These are phyloP conservation scores for Funneliformis caledonium DNA, from an alignment of 371 early-diverging fungal genomes.

Conservation along the genomic window DNA sequence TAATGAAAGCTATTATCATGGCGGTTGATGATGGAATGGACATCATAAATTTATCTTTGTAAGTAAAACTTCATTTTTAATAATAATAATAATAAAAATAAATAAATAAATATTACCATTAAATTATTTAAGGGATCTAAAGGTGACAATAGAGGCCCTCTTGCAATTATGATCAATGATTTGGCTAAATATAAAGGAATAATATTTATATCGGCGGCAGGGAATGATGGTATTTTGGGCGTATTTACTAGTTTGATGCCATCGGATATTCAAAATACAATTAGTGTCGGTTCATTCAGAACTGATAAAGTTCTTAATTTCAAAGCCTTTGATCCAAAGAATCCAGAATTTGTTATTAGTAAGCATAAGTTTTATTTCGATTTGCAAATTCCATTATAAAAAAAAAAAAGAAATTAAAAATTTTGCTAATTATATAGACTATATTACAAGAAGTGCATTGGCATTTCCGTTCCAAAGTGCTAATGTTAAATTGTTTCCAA, in stretches of 20 bases:
- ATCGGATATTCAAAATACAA: slow-evolving; percentile 60
- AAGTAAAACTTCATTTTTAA: slow-evolving; percentile 37
- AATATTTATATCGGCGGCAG: slow-evolving; percentile 62
- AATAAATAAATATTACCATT: no score
- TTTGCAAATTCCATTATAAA: no score
- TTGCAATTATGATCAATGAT: slow-evolving; percentile 49
- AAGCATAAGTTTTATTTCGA: not conserved
- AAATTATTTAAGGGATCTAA: slow-evolving; percentile 36
- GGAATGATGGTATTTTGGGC: slow-evolving; percentile 75
- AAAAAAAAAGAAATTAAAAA: no score
- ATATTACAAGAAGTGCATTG: no score
- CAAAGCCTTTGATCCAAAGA: not conserved
- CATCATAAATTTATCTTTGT: slow-evolving; percentile 75
- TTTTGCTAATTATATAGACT: not conserved
- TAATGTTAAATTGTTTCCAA: not conserved
- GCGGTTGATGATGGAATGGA: slow-evolving; percentile 67
- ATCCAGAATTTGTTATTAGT: not conserved
- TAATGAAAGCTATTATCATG: slow-evolving; percentile 63
- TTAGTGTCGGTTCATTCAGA: slow-evolving; percentile 76
- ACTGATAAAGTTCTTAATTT: slow-evolving; percentile 48
- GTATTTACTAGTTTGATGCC: slow-evolving; percentile 65
- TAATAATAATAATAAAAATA: no score
- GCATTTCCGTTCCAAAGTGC: no score
- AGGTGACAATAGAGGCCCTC: slow-evolving; percentile 53
- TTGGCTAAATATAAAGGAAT: slow-evolving; percentile 51